Base-by-base conservation (phyloP, 257 asterid species). In the Penstemon newberryi region DNA sequence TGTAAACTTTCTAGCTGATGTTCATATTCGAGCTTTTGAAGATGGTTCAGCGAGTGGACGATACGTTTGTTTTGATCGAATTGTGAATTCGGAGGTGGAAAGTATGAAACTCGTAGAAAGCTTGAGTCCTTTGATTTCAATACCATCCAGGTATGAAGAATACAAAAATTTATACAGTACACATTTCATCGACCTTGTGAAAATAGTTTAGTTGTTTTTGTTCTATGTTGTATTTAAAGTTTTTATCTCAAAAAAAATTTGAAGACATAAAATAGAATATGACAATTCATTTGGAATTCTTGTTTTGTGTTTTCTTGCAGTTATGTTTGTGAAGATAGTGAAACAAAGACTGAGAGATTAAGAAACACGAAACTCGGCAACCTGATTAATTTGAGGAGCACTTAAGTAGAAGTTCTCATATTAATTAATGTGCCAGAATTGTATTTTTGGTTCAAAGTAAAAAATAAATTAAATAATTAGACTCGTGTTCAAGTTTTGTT, bases 1-100 rank as follows among this genome's bases (percentile, higher is more conserved):
- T 43, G 80, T 81, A 13, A 56, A 70, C 38, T 79, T 81, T 61
- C 83, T 81, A 0, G 81, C 78, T 15, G 79, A 81, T 57, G 86
- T 81, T 73, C 86, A 81, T 40, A 57, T 81, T 46, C 60, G 80
- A 63, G 86, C 86, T 50, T 81, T 81, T 15, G 83, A 78, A 39
- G 80, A 81, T 59, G 64, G 19, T 11, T 75, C 83, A 13, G 78
- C 81, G 9, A 55, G 79, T 38, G 86, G 86, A 10, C 63, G 86
- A 63, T 81, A 78, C 47, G 68, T 81, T 5, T 81, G 86, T 76
- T 81, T 82, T 72, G 71, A 76, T 45, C 79, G 68, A 18, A 76
- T 74, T 13, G 80, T 82, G 9, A 82, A 38, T 53, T 56, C 76
- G n/a, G 84, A 82, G 50, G 66, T 67, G 37, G 82, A 76, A 67